Conservation (phyloP, 2,329 filamentous ascomycete species). For the Botrytis squamosa region DNA sequence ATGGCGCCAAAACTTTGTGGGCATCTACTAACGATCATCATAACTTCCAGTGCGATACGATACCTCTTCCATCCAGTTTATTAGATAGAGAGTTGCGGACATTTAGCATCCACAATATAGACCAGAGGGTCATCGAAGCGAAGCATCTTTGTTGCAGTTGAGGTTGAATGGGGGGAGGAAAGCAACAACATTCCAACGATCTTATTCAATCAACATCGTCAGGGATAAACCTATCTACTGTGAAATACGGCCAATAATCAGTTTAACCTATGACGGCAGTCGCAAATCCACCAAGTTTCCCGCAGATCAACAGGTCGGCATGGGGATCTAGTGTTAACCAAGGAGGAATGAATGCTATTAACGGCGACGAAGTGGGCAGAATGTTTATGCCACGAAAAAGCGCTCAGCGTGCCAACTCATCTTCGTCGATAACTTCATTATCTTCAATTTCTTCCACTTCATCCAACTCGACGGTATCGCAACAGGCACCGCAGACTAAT, state of each 20-base stretch:
- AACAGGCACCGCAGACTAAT: conserved; percentile 61
- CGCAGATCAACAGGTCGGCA: conserved; percentile 62
- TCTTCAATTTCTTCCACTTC: conserved; percentile 58
- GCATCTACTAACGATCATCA: conserved; percentile 30
- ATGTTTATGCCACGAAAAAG: conserved; percentile 90
- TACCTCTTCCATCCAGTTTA: neutral
- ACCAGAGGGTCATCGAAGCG: conserved; percentile 21
- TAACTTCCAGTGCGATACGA: conserved; percentile 25
- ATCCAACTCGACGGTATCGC: conserved; percentile 62
- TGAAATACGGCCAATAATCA: conserved; percentile 13
- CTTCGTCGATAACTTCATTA: conserved; percentile 75
- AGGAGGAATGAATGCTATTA: conserved; percentile 68
- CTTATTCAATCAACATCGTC: conserved; percentile 20
- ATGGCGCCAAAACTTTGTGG: conserved; percentile 27
- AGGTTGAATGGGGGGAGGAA: conserved; percentile 24
- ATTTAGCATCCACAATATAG: neutral
- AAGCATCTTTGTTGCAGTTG: conserved; percentile 28
- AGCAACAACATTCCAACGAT: conserved; percentile 24
- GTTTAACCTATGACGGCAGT: conserved; percentile 61
- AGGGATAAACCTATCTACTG: conserved; percentile 19
- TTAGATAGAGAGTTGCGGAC: conserved; percentile 5
- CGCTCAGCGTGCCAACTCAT: conserved; percentile 84
- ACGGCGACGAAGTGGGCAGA: conserved; percentile 78
- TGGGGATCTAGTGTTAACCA: conserved; percentile 61
- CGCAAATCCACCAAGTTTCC: conserved; percentile 62